A percentile compares a stretch with the other conserved stretches of the same genome.
These are phyloP conservation scores for Proliferodiscus dingleyae DNA, from an alignment of 2,329 filamentous ascomycete species.

Conservation along the genomic window DNA sequence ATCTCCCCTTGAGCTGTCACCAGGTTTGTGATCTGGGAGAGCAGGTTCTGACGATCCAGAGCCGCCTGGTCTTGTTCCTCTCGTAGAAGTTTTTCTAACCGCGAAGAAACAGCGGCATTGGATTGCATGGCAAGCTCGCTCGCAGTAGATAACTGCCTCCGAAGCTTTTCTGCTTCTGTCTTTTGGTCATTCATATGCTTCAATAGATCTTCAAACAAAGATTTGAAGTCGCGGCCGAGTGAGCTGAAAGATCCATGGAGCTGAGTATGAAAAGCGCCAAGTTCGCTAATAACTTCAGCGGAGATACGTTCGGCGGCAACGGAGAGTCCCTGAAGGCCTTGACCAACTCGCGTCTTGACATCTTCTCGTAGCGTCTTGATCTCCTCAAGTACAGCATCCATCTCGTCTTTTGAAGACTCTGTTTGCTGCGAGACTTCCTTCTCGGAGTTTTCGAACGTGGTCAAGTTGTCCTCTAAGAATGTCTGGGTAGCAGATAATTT, in stretches of 20 bases:
- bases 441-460: constrained; percentile 63
- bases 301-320: constrained; percentile 83
- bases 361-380: constrained; percentile 86
- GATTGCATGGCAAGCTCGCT: constrained; percentile 63
- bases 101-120: constrained; percentile 60
- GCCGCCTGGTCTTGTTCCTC: constrained; percentile 72
- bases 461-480: constrained; percentile 65
- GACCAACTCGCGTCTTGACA: constrained; percentile 79
- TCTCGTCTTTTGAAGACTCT: constrained; percentile 68
- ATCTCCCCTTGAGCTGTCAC: constrained; percentile 68
- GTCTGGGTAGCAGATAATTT: constrained; percentile 66
- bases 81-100: constrained; percentile 64
- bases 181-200: constrained; percentile 72
- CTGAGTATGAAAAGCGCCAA: constrained; percentile 78
- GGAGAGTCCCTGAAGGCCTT: constrained; percentile 78
- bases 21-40: constrained; percentile 72
- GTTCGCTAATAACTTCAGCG: constrained; percentile 79
- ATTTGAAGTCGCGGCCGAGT: constrained; percentile 81
- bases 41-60: constrained; percentile 66
- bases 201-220: constrained; percentile 75
- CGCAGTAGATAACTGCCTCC: constrained; percentile 66
- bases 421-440: constrained; percentile 64
- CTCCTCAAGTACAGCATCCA: constrained; percentile 88
- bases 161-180: constrained; percentile 67
- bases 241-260: constrained; percentile 79